Base-by-base conservation (phyloP, 108 stramenopile species). In the Skeletonema potamos region DNA sequence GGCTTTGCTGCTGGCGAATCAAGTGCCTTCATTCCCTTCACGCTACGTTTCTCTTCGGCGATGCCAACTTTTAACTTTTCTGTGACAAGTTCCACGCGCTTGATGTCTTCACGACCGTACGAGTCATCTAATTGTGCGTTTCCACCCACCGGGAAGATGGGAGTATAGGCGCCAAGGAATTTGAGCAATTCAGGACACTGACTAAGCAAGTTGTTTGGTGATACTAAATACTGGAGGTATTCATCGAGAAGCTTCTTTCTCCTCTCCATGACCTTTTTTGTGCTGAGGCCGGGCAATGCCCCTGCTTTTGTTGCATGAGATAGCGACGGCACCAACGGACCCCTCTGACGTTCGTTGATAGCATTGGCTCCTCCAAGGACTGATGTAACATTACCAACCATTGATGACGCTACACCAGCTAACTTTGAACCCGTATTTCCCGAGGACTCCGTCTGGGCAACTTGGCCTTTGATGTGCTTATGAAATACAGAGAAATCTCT, bases 401-500 rank as follows among this genome's bases (percentile, higher is more conserved):
- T 82, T n/a, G 92, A 89, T 9, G 88, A 82, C 12, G 87, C 87
- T 36, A 86, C 86, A 39, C 86, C 92, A 6, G 89, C 89, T 37
- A 93, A 69, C 54, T 82, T 77, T 27, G 88, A 81, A 24, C 86
- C 85, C 3, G 92, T 78, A 32, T 72, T 77, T 43, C 79, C 89
- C n/a, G 89, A 85, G n/a, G 86, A 82, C 70, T 91, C 90, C 9
- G 75, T 60, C 20, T 76, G 55, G 4, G 86, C 67, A 8, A 94
- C 87, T 74, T 91, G 86, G 33, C 64, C 65, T 62, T 96, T 96
- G 36, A 96, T 66, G 34, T 91, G 85, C 68, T 91, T 96, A 73
- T 96, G 95, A 46, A 96, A 77, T 11, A 74, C 64, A 20, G 90
- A 82, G 70, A 96, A 93, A 59, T 93, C 95, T 66, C 84, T 86